Evolutionary conservation across 192 early-diverging fungal genomes (phyloP).

Genomic region (Powellomyces hirtus): DNA sequence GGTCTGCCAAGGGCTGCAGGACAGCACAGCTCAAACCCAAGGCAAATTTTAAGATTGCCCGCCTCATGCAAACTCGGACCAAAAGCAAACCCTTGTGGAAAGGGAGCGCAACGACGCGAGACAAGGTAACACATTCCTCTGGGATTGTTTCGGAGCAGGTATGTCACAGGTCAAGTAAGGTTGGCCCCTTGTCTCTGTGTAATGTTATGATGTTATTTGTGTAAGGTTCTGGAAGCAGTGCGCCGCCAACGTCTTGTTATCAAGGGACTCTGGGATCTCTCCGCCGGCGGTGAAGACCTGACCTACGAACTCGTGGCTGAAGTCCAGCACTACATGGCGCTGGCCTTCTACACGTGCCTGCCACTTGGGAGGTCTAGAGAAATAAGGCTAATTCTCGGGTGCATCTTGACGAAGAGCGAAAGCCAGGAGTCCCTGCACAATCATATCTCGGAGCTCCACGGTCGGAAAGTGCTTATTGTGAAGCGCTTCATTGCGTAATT

Average conservation of each 20-base stretch:
- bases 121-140: neutral
- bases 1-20: neutral
- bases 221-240: constrained; percentile 7
- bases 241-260: neutral
- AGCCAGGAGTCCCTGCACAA: neutral
- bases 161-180: neutral
- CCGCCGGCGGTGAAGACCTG: neutral
- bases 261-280: neutral
- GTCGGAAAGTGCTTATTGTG: neutral
- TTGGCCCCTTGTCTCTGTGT: neutral
- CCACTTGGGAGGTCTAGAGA: neutral
- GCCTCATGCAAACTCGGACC: neutral
- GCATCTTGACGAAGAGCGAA: neutral
- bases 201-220: neutral
- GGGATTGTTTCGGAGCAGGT: constrained; percentile 22
- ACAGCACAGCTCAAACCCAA: neutral
- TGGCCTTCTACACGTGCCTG: constrained; percentile 10
- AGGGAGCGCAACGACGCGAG: constrained; percentile 6
- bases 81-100: constrained; percentile 4
- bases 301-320: neutral
- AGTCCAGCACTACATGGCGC: constrained; percentile 5
- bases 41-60: neutral
- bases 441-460: neutral
- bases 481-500: neutral
- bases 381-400: neutral